A percentile compares a stretch with the other conserved stretches of the same genome.
Evolutionary conservation across 129 eudicot genomes (phyloP).

Genomic region (Glebionis coronaria): DNA sequence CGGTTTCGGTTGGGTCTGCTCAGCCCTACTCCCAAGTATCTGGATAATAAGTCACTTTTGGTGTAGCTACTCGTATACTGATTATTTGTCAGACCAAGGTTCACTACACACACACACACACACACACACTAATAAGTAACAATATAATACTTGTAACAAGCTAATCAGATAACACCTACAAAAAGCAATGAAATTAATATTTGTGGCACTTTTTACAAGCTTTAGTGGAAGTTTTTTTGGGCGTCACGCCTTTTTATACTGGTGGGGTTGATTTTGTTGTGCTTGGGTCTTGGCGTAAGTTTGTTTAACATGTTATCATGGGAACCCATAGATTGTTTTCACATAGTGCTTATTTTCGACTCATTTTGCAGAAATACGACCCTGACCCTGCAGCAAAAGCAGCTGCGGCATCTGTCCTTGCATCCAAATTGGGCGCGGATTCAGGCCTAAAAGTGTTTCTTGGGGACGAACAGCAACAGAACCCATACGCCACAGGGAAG

Average conservation of each 20-base stretch:
- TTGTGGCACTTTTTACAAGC: no score
- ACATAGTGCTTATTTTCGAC: conserved; percentile 2
- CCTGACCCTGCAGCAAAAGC: conserved; percentile 96
- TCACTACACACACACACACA: no score
- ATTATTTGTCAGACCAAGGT: no score
- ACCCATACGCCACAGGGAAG: conserved; percentile 41
- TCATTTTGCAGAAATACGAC: conserved; percentile 76
- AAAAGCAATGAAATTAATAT: no score
- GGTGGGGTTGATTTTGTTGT: background rate
- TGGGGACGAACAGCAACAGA: conserved; percentile 54
- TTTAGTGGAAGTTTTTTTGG: no score
- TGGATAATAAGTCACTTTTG: no score
- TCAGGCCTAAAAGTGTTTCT: conserved; percentile 72
- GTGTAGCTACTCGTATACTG: no score
- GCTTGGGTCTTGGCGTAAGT: background rate
- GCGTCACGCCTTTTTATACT: conserved; percentile 16
- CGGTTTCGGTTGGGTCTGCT: no score
- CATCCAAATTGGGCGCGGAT: conserved; percentile 85
- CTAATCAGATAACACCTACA: no score
- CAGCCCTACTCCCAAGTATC: no score
- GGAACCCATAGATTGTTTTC: background rate
- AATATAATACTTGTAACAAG: no score
- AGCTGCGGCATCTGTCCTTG: conserved; percentile 90
- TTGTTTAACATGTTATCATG: background rate
- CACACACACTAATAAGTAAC: no score